Conservation (phyloP, 768 basidiomycete genomes). For the Gyrodon lividus region DNA sequence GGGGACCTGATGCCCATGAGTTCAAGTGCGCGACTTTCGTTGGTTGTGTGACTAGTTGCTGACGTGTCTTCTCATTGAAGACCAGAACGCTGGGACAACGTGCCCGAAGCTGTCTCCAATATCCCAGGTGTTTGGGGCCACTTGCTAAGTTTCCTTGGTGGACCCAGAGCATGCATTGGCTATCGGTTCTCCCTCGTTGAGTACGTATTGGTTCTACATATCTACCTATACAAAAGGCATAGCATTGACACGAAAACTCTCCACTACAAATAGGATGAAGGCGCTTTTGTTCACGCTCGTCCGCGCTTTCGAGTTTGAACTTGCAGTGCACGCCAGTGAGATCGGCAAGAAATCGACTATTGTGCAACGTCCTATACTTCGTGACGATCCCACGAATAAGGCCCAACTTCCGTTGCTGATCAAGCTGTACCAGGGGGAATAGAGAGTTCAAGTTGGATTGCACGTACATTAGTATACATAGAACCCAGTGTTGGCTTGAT, state of each 20-base stretch:
- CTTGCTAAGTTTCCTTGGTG: conserved; percentile 60
- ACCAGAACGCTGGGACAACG: conserved; percentile 60
- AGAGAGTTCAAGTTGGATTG: too few relatives aligned
- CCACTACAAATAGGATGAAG: conserved; percentile 44
- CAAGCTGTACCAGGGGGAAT: not conserved
- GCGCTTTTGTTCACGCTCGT: conserved; percentile 49
- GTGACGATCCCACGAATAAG: conserved; percentile 36
- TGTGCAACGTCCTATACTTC: conserved; percentile 45
- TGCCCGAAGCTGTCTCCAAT: conserved; percentile 41
- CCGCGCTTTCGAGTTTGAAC: conserved; percentile 50
- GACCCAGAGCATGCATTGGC: conserved; percentile 65
- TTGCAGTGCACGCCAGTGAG: conserved; percentile 48
- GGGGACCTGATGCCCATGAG: conserved; percentile 63
- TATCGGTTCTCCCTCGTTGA: conserved; percentile 63
- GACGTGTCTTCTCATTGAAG: conserved; percentile 28
- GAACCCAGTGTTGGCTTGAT: too few relatives aligned
- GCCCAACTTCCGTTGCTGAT: conserved; percentile 44
- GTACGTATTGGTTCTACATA: conserved; percentile 33
- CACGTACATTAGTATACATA: too few relatives aligned
- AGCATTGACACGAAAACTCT: too few relatives aligned
- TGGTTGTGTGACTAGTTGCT: not conserved
- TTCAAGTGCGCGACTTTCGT: conserved; percentile 46
- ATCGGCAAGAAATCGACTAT: conserved; percentile 30
- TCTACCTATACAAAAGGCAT: too few relatives aligned
- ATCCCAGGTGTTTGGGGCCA: conserved; percentile 65